These are phyloP conservation scores for Geotrichum carabidarum DNA, from an alignment of 1,139 yeast species.

Conservation along the genomic window DNA sequence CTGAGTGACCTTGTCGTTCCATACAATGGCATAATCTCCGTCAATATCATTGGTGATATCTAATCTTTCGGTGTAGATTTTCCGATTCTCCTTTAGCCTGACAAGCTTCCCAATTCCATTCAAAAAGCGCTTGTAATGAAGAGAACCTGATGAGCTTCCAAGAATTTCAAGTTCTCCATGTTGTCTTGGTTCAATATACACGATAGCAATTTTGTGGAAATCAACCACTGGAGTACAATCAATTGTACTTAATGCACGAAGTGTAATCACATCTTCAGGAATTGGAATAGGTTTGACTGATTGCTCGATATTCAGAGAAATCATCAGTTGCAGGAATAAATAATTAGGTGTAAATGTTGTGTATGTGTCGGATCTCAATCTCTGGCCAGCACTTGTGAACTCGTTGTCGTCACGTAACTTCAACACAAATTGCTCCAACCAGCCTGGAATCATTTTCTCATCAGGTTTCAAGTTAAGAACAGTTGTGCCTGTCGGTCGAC, in stretches of 20 bases:
- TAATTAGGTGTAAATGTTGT: conserved; percentile 38
- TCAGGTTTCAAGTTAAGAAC: conserved; percentile 47
- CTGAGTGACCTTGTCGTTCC: conserved; percentile 69
- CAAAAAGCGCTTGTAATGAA: conserved; percentile 55
- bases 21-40: conserved; percentile 69
- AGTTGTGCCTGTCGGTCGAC: conserved; percentile 66
- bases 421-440: conserved; percentile 23
- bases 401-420: conserved; percentile 1
- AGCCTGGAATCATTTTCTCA: conserved; percentile 40
- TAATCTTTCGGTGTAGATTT: conserved; percentile 71
- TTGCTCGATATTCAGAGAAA: conserved; percentile 31
- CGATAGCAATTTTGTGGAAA: conserved; percentile 73
- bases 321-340: conserved; percentile 42
- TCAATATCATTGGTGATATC: conserved; percentile 64
- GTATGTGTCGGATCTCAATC: conserved; percentile 5
- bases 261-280: conserved; percentile 46
- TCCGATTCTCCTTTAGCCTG: conserved; percentile 49
- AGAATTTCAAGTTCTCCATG: conserved; percentile 57
- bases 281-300: conserved; percentile 41
- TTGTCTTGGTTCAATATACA: conserved; percentile 70
- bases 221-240: conserved; percentile 80
- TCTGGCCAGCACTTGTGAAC: neutral
- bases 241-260: conserved; percentile 57
- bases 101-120: conserved; percentile 55
- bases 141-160: conserved; percentile 60